Conservation (phyloP, 176 grass and related monocot species). For the Carex littledalei region DNA sequence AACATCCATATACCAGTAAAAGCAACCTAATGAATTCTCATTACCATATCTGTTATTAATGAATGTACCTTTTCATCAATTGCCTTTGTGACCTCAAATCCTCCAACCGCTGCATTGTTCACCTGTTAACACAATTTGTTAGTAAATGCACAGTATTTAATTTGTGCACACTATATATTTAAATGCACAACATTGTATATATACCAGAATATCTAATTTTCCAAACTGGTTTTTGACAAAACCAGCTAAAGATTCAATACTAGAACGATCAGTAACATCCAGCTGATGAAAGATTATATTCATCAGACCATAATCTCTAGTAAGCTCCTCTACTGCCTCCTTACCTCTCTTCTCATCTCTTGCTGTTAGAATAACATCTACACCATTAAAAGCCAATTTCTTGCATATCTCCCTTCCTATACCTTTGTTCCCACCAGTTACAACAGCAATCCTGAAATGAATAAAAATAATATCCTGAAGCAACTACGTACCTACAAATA, state of each 20-base stretch:
- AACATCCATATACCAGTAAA: background rate
- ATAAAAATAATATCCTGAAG: background rate
- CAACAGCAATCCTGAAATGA: slow-evolving; percentile 41
- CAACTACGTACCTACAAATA: background rate
- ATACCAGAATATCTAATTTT: slow-evolving; percentile 71
- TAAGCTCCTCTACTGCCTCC: slow-evolving; percentile 29
- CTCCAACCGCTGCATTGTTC: slow-evolving; percentile 54
- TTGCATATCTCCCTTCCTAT: slow-evolving; percentile 50
- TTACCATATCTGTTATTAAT: background rate
- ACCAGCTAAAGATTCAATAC: slow-evolving; percentile 25
- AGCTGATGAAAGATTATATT: too few relatives aligned
- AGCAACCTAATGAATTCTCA: background rate
- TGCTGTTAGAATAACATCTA: slow-evolving; percentile 53
- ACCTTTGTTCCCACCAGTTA: slow-evolving; percentile 68
- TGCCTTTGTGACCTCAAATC: slow-evolving; percentile 39
- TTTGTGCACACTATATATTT: background rate
- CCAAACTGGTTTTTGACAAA: slow-evolving; percentile 36
- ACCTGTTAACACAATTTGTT: slow-evolving; percentile 18
- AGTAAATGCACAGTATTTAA: background rate
- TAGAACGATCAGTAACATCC: slow-evolving; percentile 33
- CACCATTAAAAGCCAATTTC: slow-evolving; percentile 38
- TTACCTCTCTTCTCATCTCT: slow-evolving; percentile 50
- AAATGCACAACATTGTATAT: too few relatives aligned
- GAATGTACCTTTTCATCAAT: slow-evolving; percentile 45
- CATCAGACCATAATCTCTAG: slow-evolving; percentile 15